Base-by-base conservation (phyloP, 495 filamentous ascomycete species). In the Wilcoxina mikolae region DNA sequence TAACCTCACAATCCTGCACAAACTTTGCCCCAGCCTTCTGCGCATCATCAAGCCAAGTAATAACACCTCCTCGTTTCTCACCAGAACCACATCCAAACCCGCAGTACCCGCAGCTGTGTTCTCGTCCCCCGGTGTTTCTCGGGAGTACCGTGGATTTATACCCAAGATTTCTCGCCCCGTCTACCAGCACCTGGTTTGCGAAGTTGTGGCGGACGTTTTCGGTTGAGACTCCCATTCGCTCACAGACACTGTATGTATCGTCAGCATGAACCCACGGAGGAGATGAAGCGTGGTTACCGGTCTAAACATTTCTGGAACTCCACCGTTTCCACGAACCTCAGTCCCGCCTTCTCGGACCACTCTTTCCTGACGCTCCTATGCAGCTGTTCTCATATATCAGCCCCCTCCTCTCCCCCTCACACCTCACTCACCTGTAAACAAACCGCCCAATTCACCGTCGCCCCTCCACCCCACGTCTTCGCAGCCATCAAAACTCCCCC, bases 361-460 rank as follows among this genome's bases (percentile, higher is more conserved):
- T 95, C 85, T 55, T 79, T 72, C 12, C 87, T 75, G 0, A 95
- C 84, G 57, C 74, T 90, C 15, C 73, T 80, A 67, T 90, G 89
- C 0, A 82, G 82, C 58, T 62, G 29, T 24, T n/a, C 4, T 25
- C 26, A 27, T 20, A 28, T 35, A 41, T 54, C 29, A 27, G 31
- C 17, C 25, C 23, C 10, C 4, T 10, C 26, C 29, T 29, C 3
- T 22, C 25, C 23, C 10, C 4, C 11, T 33, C 29, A 35, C 3
- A 4, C 1, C 26, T 17, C 12, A 18, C 24, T 55, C 23, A 60
- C 59, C 64, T 90, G 85, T 29, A 95, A 67, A 12, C 76, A 76
- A n/a, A 84, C 89, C 33, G 81, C 83, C 88, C 87, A 94, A 62
- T 94, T 94, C 54, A 95, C 67, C 1, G 84, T 85, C 0, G 87